Base-by-base conservation (phyloP, 129 eudicot species). In the Flaveria ramosissima region DNA sequence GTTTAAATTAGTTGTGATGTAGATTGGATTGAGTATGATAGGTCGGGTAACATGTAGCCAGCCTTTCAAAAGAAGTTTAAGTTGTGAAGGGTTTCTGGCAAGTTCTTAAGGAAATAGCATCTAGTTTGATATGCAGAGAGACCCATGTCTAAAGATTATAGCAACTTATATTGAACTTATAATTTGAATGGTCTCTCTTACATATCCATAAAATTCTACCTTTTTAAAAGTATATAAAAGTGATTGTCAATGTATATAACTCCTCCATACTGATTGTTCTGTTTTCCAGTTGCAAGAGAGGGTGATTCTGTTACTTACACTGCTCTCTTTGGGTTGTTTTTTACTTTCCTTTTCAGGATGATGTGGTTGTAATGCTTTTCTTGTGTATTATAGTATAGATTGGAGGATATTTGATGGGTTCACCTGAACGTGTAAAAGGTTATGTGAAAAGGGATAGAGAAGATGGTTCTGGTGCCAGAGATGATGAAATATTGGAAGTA, bases 361-460 rank as follows among this genome's bases (percentile, higher is more conserved):
- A 62, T 70, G 77, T 52, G 72, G 41, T 41, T 23, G 46, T 79
- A 80, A 78, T 73, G 79, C 27, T 52, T 43, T 64, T 27, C 11
- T 20, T 64, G 36, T 27, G 57, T 73, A 45, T 66, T 67, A n/a
- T 56, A 12, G 39, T 2, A 9, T 73, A 55, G 19, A 10, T 75
- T 8, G 47, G 48, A 65, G 81, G 6, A 47, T 75, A 27, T 80
- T 45, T 55, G 52, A 93, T 93, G 96, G 89, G 85, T 78, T 93
- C 98, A 61, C 98, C 97, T 60, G 97, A 85, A 76, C 85, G 72
- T 17, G 79, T 67, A 57, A 87, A 91, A 84, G 80, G 83, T 39
- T 59, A 72, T 11, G 77, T 70, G 61, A 87, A 81, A 74, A 59
- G 88, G 86, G 97, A 91, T n/a, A 32, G 62, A 55, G 89, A 85